These are phyloP conservation scores for Circinella umbellata DNA, from an alignment of 371 early-diverging fungal genomes.

Conservation along the genomic window DNA sequence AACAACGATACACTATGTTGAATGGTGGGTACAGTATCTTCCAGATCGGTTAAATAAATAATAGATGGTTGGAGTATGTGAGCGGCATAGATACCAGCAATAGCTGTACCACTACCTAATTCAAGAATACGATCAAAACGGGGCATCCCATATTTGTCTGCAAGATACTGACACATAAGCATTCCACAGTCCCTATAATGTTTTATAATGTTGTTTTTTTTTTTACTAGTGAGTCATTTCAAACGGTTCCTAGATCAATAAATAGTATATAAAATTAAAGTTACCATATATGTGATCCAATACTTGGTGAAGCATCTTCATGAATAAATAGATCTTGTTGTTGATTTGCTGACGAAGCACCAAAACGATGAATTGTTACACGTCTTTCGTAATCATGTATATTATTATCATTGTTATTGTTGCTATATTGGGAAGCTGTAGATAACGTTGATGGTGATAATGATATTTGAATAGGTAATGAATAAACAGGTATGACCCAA, in stretches of 20 bases:
- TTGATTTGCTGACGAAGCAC: constrained; percentile 30
- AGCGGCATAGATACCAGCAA: constrained; percentile 48
- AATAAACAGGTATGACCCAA: constrained; percentile 47
- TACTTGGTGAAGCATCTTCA: constrained; percentile 47
- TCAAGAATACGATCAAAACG: constrained; percentile 27
- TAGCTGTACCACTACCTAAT: constrained; percentile 55
- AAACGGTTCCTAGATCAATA: too few species aligned
- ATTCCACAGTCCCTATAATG: constrained; percentile 48
- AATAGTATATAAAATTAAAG: constrained; percentile 15
- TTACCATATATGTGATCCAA: constrained; percentile 50
- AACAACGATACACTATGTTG: constrained; percentile 31
- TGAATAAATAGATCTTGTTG: constrained; percentile 24
- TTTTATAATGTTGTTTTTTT: too few species aligned
- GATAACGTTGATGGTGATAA: neutral
- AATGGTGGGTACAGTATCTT: constrained; percentile 41
- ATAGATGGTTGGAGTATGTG: constrained; percentile 26
- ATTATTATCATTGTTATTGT: constrained; percentile 9
- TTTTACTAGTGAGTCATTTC: too few species aligned
- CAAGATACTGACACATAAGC: constrained; percentile 39
- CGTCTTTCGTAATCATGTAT: constrained; percentile 19
- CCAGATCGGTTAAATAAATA: constrained; percentile 47
- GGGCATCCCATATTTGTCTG: neutral
- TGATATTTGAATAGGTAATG: constrained; percentile 21
- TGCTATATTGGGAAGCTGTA: neutral
- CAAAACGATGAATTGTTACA: neutral